These are phyloP conservation scores for Thelonectria olida DNA, from an alignment of 2,329 filamentous ascomycete genomes.

Conservation along the genomic window DNA sequence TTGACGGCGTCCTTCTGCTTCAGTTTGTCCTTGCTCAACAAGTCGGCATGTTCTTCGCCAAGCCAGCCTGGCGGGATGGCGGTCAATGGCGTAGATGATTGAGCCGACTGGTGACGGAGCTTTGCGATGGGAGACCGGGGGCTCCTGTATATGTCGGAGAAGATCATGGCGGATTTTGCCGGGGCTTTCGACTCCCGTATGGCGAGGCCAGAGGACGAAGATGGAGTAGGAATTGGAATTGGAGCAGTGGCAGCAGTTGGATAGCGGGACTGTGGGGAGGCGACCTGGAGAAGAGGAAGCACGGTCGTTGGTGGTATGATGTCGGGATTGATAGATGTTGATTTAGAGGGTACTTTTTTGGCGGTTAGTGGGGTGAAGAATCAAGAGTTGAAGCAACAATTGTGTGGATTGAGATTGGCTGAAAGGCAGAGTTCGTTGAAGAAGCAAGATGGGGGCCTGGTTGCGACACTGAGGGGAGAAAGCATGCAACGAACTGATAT, in stretches of 20 bases:
- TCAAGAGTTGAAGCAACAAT: background rate
- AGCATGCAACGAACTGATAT: conserved; percentile 19
- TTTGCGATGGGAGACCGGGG: conserved; percentile 63
- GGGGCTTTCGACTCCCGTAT: conserved; percentile 31
- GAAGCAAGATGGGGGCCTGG: background rate
- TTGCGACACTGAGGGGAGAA: background rate
- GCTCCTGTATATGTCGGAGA: conserved; percentile 67
- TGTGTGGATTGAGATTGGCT: background rate
- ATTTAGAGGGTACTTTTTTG: conserved; percentile 19
- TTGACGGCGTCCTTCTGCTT: conserved; percentile 72
- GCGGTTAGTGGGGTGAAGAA: conserved; percentile 7
- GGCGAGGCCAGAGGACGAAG: conserved; percentile 22
- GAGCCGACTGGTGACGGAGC: conserved; percentile 53
- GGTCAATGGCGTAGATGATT: conserved; percentile 42
- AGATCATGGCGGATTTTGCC: conserved; percentile 56
- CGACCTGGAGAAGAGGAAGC: conserved; percentile 33
- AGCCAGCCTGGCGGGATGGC: conserved; percentile 45
- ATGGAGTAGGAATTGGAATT: conserved; percentile 24
- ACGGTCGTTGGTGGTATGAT: conserved; percentile 36
- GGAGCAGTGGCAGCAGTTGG: conserved; percentile 32
- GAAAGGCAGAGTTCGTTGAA: background rate
- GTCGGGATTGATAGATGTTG: conserved; percentile 20
- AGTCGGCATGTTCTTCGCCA: conserved; percentile 66
- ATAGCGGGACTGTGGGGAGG: conserved; percentile 34
- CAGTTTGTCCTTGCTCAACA: conserved; percentile 68